Conservation (phyloP, 768 basidiomycete species). For the Hebeloma cylindrosporum region DNA sequence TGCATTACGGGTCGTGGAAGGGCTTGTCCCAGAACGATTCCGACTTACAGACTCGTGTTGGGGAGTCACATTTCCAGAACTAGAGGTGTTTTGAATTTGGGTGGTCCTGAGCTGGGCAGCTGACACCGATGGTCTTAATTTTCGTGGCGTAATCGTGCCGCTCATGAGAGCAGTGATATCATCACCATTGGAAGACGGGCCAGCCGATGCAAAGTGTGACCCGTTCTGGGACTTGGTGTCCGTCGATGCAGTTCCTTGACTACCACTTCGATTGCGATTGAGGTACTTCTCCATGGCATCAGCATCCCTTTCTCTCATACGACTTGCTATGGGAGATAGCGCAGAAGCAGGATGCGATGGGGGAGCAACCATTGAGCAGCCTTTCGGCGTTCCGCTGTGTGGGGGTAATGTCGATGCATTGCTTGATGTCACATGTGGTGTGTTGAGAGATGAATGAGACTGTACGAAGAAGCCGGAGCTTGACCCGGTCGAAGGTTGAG, state of each 20-base stretch:
- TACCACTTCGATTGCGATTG: conserved; percentile 79
- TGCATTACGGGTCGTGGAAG: conserved; percentile 45
- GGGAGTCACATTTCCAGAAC: conserved; percentile 30
- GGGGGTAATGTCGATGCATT: conserved; percentile 31
- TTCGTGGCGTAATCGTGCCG: conserved; percentile 59
- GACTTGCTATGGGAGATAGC: conserved; percentile 75
- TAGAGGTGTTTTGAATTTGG: conserved; percentile 34
- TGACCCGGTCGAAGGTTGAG: conserved; percentile 51
- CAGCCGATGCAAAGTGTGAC: conserved; percentile 46
- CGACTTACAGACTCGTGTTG: conserved; percentile 53
- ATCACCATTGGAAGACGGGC: conserved; percentile 54
- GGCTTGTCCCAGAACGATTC: conserved; percentile 68
- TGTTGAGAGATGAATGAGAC: conserved; percentile 24
- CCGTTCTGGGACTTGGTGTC: conserved; percentile 68
- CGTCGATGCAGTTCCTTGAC: conserved; percentile 69
- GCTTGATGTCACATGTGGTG: conserved; percentile 31
- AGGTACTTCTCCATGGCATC: conserved; percentile 88
- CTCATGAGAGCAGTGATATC: conserved; percentile 48
- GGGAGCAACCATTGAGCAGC: conserved; percentile 35
- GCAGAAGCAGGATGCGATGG: conserved; percentile 44
- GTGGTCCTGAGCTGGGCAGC: conserved; percentile 70
- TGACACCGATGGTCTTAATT: conserved; percentile 71
- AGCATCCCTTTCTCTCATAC: conserved; percentile 82
- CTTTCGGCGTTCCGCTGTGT: conserved; percentile 33
- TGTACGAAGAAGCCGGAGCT: conserved; percentile 40